Conservation (phyloP, 495 filamentous ascomycete species). For the Penicillium malachiteum region DNA sequence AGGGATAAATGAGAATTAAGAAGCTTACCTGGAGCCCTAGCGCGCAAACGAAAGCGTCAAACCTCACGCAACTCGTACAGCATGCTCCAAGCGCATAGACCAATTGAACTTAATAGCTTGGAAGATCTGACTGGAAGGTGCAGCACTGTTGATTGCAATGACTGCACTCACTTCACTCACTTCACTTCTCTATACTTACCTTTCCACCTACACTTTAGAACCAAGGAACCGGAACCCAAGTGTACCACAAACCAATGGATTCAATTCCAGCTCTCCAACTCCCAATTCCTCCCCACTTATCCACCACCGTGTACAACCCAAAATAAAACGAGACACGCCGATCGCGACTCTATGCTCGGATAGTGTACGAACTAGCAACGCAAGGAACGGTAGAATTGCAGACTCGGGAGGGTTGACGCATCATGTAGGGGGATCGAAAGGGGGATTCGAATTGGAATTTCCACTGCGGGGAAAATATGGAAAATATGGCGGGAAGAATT, state of each 20-base stretch:
- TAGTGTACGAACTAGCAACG: slow-evolving; percentile 25
- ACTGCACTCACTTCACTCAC: too few relatives aligned
- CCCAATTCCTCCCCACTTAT: neutral
- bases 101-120: too few relatives aligned
- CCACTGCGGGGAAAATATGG: neutral
- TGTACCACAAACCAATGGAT: slow-evolving; percentile 1
- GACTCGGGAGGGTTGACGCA: slow-evolving; percentile 16
- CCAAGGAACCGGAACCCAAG: neutral
- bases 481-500: neutral
- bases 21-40: slow-evolving; percentile 29
- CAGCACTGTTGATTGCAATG: too few relatives aligned
- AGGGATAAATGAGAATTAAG: neutral
- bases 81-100: slow-evolving; percentile 32
- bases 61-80: slow-evolving; percentile 30
- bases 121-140: too few relatives aligned
- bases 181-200: too few relatives aligned
- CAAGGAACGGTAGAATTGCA: slow-evolving; percentile 26
- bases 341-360: neutral
- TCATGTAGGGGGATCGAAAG: neutral
- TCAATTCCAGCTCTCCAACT: neutral
- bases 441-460: neutral
- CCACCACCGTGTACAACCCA: neutral
- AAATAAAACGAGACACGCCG: neutral
- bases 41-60: slow-evolving; percentile 32
- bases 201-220: neutral